These are phyloP conservation scores for Aspergillus transmontanensis DNA, from an alignment of 2,329 filamentous ascomycete species.

Conservation along the genomic window DNA sequence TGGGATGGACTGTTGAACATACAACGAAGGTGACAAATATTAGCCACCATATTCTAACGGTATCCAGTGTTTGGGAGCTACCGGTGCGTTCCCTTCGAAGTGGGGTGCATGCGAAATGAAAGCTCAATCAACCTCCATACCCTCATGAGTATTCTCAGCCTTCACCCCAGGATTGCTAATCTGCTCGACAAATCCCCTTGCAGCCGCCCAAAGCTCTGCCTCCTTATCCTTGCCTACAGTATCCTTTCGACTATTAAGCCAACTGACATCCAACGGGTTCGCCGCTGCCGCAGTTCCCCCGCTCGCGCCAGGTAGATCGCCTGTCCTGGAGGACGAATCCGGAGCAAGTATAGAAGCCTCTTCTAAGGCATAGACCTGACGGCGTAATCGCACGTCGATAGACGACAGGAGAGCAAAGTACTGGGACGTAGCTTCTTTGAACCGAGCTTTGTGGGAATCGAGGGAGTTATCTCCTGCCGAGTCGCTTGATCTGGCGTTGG, in stretches of 20 bases:
- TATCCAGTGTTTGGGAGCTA: not conserved
- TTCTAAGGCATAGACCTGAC: constrained; percentile 77
- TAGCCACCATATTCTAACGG: not conserved
- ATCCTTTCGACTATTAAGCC: constrained; percentile 83
- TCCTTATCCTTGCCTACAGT: constrained; percentile 83
- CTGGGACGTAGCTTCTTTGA: constrained; percentile 56
- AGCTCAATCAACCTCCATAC: constrained; percentile 45
- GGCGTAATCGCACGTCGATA: constrained; percentile 72
- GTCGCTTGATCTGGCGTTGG: constrained; percentile 48
- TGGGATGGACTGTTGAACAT: not conserved
- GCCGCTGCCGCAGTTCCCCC: constrained; percentile 30
- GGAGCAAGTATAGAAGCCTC: constrained; percentile 73
- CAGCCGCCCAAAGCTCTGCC: constrained; percentile 72
- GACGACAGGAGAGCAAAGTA: constrained; percentile 75
- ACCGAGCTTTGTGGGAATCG: constrained; percentile 61
- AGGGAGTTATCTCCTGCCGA: constrained; percentile 44
- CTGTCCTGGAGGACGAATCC: constrained; percentile 38
- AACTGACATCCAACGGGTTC: constrained; percentile 77
- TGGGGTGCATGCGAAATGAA: not conserved
- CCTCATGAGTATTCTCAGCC: constrained; percentile 26
- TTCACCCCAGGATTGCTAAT: constrained; percentile 27
- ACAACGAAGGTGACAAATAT: not conserved
- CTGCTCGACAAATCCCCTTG: constrained; percentile 57
- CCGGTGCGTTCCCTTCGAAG: not conserved
- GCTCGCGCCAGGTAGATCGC: constrained; percentile 31